phyloP scores from a whole-genome alignment of 352 stramenopile genomes.

The Salisapilia sapeloensis region DNA sequence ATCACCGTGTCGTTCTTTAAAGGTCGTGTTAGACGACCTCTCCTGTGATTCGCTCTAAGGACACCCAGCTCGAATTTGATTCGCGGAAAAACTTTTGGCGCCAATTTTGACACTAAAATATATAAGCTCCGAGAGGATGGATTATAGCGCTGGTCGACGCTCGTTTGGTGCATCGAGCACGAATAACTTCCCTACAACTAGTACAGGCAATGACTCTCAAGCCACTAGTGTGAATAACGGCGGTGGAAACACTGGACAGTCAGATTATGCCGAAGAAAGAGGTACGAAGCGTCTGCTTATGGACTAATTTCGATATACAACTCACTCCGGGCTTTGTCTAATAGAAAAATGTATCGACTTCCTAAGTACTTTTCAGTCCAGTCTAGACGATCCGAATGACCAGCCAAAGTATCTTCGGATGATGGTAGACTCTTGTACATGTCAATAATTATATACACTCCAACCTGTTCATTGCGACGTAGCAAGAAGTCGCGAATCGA shows the following conservation, averaged over 20 bases:
- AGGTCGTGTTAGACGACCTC: too few relatives aligned
- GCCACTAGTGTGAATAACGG: conserved; percentile 15
- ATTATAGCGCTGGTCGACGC: too few relatives aligned
- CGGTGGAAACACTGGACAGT: conserved; percentile 25
- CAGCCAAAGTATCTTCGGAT: conserved; percentile 67
- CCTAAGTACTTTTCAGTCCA: conserved; percentile 53
- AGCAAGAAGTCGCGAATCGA: conserved; percentile 83
- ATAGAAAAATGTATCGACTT: conserved; percentile 65
- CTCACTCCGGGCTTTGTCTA: background rate
- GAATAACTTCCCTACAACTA: too few relatives aligned
- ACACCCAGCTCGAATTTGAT: too few relatives aligned
- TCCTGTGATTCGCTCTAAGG: too few relatives aligned
- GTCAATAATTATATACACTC: background rate
- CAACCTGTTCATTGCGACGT: conserved; percentile 1
- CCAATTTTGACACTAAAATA: too few relatives aligned
- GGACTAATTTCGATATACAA: background rate
- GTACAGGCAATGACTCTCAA: background rate
- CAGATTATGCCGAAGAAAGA: background rate
- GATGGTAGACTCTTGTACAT: conserved; percentile 20
- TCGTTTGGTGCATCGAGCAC: too few relatives aligned
- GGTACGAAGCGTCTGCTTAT: too few relatives aligned
- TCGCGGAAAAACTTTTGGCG: too few relatives aligned
- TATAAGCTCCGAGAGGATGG: too few relatives aligned
- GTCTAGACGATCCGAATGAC: conserved; percentile 37
- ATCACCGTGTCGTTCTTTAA: too few relatives aligned